Conservation (phyloP, 805 yeast genomes). For the Jamesozyma gamospora region DNA sequence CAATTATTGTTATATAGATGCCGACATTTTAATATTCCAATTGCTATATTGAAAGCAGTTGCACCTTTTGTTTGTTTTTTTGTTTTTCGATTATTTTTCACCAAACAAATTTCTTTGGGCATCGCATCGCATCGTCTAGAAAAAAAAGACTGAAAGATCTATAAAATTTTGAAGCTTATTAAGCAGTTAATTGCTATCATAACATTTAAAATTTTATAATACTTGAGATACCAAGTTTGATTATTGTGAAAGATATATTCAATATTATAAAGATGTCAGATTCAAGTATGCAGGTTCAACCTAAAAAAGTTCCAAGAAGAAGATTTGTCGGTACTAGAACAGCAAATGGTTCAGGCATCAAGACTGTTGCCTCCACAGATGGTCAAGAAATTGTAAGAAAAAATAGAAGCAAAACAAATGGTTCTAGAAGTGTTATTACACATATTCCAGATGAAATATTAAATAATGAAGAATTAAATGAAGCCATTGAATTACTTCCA, state of each 20-base stretch:
- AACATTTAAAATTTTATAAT: too few species aligned
- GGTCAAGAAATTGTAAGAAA: conserved; percentile 20
- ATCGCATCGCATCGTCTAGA: neutral
- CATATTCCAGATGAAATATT: conserved; percentile 85
- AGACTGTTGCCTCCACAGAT: conserved; percentile 10
- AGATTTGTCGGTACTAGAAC: conserved; percentile 52
- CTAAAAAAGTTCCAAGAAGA: conserved; percentile 34
- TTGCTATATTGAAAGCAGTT: too few species aligned
- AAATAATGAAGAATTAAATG: conserved; percentile 70
- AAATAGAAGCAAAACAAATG: conserved; percentile 22
- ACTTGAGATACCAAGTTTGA: too few species aligned
- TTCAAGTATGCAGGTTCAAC: neutral
- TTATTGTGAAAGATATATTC: too few species aligned
- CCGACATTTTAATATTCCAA: too few species aligned
- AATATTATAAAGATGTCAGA: neutral
- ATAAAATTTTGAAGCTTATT: too few species aligned
- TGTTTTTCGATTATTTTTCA: too few species aligned
- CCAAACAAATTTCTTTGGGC: neutral
- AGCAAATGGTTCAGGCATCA: conserved; percentile 18
- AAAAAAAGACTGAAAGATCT: too few species aligned
- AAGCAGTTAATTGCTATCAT: too few species aligned
- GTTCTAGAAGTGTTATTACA: conserved; percentile 55
- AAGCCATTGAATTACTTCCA: conserved; percentile 73
- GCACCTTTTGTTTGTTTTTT: too few species aligned
- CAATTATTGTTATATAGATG: too few species aligned